Evolutionary conservation across 768 basidiomycete genomes (phyloP), one percentile per base, ranked within the genome.

Genomic region (Lepiota venenata): DNA sequence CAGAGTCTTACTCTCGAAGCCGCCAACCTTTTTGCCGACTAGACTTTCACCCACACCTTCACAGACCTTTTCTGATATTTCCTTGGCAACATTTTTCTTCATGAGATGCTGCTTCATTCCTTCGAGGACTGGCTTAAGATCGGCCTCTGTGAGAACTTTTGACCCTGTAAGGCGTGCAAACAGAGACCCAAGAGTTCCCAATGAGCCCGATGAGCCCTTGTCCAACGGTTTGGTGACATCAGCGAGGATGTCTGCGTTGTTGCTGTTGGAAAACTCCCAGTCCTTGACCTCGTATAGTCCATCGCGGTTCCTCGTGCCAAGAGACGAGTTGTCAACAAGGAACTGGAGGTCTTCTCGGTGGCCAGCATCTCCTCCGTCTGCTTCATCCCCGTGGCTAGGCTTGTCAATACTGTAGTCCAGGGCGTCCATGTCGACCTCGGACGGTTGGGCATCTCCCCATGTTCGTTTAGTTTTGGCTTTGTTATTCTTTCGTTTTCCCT

Each of bases 51-150:
- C 93, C n/a, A 99, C 93, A 5, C 90, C 84, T 66, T 96, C 93
- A 63, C 94, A 96, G 10, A 99, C 83, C 68, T 94, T 93, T 57
- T 95, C 93, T 11, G 95, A 79, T 58, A 98, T 98, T 56, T 95
- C 93, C 69, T 84, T 91, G 3, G 97, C 97, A 4, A 99, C 97
- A 63, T 99, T 99, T 77, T 98, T 98, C 72, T 88, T 85, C 94
- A 98, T 98, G 42, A 99, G 76, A 69, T 98, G 96, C 57, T 95
- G 92, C 68, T 96, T 94, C 94, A 98, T 98, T 15, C 85, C 91
- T 47, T 88, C 88, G 42, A 98, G 67, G 1, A 96, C 90, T 7
- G 96, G 96, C 60, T 82, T 82, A 50, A 98, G 69, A 67, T 98
- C 96, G 37, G 82, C 77, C 52, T 91, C 81, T 1, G 88, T 88